Evolutionary conservation across 495 filamentous ascomycete species (phyloP).

Genomic region (Evernia prunastri): DNA sequence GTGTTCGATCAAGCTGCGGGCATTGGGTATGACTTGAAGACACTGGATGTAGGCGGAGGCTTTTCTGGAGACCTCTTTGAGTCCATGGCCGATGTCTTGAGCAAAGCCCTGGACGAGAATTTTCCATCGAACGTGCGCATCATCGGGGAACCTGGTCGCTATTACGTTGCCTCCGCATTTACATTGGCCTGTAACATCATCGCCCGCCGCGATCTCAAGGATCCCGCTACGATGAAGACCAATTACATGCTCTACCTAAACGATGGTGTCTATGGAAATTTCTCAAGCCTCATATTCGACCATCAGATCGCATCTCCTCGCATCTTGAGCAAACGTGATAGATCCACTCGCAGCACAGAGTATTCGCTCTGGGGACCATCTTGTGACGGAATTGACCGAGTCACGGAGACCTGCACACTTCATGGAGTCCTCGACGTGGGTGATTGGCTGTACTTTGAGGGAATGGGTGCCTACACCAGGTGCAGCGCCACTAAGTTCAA

Average conservation of each 20-base stretch:
- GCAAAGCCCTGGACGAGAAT: constrained; percentile 72
- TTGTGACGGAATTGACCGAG: constrained; percentile 94
- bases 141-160: constrained; percentile 94
- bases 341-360: constrained; percentile 38
- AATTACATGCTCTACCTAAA: constrained; percentile 97
- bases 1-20: constrained; percentile 84
- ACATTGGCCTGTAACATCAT: constrained; percentile 91
- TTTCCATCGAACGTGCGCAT: constrained; percentile 81
- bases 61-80: constrained; percentile 88
- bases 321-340: constrained; percentile 54
- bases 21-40: constrained; percentile 74
- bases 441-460: constrained; percentile 97
- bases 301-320: constrained; percentile 87
- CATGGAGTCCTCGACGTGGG: constrained; percentile 71
- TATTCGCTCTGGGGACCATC: constrained; percentile 99
- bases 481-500: constrained; percentile 98
- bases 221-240: constrained; percentile 48
- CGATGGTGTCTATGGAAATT: constrained; percentile 95
- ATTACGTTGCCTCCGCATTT: constrained; percentile 89
- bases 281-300: constrained; percentile 98
- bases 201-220: constrained; percentile 79
- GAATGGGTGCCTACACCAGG: constrained; percentile 98
- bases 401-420: constrained; percentile 69
- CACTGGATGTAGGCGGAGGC: constrained; percentile 89
- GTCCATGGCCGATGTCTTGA: constrained; percentile 73